phyloP scores from a whole-genome alignment of 192 early-diverging fungal genomes.

The Entomortierella lignicola region DNA sequence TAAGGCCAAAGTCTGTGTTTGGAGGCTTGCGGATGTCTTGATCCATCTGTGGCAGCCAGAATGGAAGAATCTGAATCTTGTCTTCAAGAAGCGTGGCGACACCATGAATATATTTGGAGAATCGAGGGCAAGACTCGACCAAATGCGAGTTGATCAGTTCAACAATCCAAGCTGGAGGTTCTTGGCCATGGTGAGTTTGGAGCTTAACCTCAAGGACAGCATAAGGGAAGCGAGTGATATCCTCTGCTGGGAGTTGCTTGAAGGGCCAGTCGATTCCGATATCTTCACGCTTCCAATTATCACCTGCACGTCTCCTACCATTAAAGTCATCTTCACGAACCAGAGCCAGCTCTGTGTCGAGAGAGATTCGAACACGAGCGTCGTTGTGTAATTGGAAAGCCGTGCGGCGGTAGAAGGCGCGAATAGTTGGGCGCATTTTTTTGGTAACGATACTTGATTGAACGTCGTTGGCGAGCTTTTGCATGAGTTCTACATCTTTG shows the following conservation, averaged over 20 bases:
- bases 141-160: constrained; percentile 79
- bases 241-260: constrained; percentile 67
- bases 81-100: constrained; percentile 75
- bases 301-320: constrained; percentile 71
- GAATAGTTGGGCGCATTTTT: constrained; percentile 74
- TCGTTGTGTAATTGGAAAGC: constrained; percentile 98
- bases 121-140: constrained; percentile 83
- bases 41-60: constrained; percentile 64
- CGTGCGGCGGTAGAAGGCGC: constrained; percentile 97
- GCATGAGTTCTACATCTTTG: constrained; percentile 83
- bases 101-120: constrained; percentile 91
- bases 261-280: constrained; percentile 86
- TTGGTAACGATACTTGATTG: constrained; percentile 73
- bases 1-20: constrained; percentile 48
- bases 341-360: constrained; percentile 96
- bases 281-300: constrained; percentile 93
- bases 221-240: constrained; percentile 92
- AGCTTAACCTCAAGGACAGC: constrained; percentile 93
- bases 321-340: constrained; percentile 93
- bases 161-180: constrained; percentile 83
- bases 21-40: constrained; percentile 52
- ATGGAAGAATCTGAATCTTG: constrained; percentile 69
- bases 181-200: constrained; percentile 75
- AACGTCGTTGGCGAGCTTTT: constrained; percentile 79
- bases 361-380: constrained; percentile 90